Percentiles rank a stretch among this genome's conserved stretches.
phyloP scores from a whole-genome alignment of 495 filamentous ascomycete species.

The Penicillium riverlandense region DNA sequence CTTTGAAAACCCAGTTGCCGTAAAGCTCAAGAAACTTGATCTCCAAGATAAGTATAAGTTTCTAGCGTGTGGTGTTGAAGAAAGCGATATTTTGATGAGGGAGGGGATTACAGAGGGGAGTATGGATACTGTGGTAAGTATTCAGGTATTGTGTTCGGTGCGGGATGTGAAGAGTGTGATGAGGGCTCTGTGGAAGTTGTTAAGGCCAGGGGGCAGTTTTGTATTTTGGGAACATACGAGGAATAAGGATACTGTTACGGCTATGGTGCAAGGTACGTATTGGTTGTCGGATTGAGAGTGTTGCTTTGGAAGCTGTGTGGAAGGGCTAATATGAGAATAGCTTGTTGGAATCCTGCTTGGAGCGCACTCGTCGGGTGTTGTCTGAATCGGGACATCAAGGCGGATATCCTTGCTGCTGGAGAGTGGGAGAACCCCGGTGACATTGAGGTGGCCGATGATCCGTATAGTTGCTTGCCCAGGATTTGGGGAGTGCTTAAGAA shows the following conservation, averaged over 20 bases:
- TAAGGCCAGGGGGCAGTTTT: constrained; percentile 30
- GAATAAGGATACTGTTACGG: constrained; percentile 21
- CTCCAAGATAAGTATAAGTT: constrained; percentile 33
- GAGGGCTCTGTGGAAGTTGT: constrained; percentile 17
- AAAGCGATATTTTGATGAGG: constrained; percentile 22
- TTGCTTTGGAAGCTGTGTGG: neutral
- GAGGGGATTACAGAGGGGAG: constrained; percentile 31
- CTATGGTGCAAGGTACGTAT: constrained; percentile 19
- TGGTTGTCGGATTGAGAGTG: neutral
- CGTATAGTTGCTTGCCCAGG: constrained; percentile 11
- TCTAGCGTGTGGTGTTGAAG: constrained; percentile 28
- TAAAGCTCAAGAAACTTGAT: constrained; percentile 13
- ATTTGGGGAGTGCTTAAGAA: constrained; percentile 20
- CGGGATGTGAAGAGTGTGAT: constrained; percentile 15
- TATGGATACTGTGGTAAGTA: constrained; percentile 23
- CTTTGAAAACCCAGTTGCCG: constrained; percentile 15
- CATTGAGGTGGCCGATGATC: constrained; percentile 13
- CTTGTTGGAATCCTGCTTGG: constrained; percentile 18
- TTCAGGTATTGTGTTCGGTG: constrained; percentile 24
- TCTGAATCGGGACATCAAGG: constrained; percentile 12
- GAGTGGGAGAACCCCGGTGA: constrained; percentile 18
- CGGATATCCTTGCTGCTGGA: constrained; percentile 15
- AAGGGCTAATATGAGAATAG: constrained; percentile 9
- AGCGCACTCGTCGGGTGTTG: constrained; percentile 16
- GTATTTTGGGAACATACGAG: constrained; percentile 39